Evolutionary conservation across 192 early-diverging fungal species (phyloP).

Genomic region (Podila minutissima): DNA sequence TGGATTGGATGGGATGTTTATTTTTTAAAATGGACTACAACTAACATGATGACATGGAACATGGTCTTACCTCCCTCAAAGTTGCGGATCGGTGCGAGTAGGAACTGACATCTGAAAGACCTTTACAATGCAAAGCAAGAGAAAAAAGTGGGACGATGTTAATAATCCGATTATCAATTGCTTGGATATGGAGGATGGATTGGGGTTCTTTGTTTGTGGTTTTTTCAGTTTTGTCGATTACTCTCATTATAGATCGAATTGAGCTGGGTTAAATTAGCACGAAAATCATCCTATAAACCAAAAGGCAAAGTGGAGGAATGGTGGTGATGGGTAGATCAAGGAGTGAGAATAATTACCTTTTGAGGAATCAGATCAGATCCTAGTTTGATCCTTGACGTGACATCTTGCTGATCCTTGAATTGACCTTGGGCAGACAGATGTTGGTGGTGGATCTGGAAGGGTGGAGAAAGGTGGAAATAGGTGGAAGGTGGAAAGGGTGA

Average conservation of each 20-base stretch:
- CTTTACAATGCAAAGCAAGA: neutral
- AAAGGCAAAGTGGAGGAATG: neutral
- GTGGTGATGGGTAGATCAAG: neutral
- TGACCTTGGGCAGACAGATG: no score
- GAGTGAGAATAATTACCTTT: neutral
- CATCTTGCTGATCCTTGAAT: no score
- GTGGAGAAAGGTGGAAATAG: no score
- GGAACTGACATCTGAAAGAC: no score
- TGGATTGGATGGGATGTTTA: no score
- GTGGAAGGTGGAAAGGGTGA: no score
- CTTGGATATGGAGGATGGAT: neutral
- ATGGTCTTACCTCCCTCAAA: no score
- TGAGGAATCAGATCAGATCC: neutral
- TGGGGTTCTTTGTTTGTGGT: neutral
- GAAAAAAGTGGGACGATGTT: neutral
- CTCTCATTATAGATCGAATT: slow-evolving; percentile 6
- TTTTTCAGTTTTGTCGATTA: neutral
- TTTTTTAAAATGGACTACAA: no score
- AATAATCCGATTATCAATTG: neutral
- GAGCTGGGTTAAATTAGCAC: slow-evolving; percentile 4
- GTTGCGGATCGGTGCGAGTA: no score
- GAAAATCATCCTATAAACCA: slow-evolving; percentile 36
- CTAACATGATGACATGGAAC: no score
- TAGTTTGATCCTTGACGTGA: no score
- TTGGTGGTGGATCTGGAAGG: no score